Evolutionary conservation across 2,329 filamentous ascomycete genomes (phyloP), one percentile per base, ranked within the genome.

Genomic region (Aspergillus transmontanensis): DNA sequence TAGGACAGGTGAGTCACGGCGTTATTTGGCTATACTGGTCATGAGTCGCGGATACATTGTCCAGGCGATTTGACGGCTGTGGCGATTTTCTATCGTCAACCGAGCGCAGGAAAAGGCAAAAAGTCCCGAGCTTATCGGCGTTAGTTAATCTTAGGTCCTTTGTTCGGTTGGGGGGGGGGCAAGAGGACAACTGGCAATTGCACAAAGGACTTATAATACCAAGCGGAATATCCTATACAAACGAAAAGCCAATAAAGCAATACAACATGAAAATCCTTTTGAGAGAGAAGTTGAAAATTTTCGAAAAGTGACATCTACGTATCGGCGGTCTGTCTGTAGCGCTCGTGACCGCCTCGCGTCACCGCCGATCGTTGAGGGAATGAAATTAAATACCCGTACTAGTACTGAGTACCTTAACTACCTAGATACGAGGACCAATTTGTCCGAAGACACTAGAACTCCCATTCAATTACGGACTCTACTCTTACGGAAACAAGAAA

Each of bases 331-430:
- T 51, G 48, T 51, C 48, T 23, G 21, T 30, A 10, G 7, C 53
- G 53, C 60, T 61, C 60, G 51, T 56, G 54, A 56, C 59, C 48
- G 30, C 45, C 54, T 58, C 32, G 55, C 23, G 55, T 32, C 21
- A 51, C 57, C 34, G 32, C 45, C 30, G 32, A 26, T 53, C 32
- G 21, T 39, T 41, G 19, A 16, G 23, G 39, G 6, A 41, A 41
- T 41, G 16, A n/a, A 41, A 41, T 41, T 41, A 34, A 12, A 11
- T 32, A 6, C 14, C 14, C 12, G 6, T 16, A 12, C 34, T 36
- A 36, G 5, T 16, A 16, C 4, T 3, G 23, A 16, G 16, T 11
- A 41, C 32, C 32, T 7, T 41, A 36, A 5, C 21, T 21, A 21
- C 21, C 21, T 36, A 14, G 4, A 16, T 6, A 41, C 34, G 34